Conservation (phyloP, 1,284 basidiomycete species). For the Sanghuangporus sanghuang region DNA sequence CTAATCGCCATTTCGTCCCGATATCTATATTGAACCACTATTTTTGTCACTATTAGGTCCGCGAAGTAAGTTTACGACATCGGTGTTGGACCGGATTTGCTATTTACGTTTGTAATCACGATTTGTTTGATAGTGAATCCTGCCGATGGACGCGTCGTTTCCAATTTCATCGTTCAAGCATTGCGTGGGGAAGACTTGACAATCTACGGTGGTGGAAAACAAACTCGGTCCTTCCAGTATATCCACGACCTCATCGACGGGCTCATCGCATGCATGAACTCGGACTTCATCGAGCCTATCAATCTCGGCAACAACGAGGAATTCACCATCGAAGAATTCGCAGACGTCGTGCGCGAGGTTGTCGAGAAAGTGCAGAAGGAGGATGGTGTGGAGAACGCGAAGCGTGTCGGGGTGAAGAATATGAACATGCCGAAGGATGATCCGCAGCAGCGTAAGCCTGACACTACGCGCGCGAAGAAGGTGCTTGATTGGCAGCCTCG, state of each 20-base stretch:
- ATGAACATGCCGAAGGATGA: constrained; percentile 90
- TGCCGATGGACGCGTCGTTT: constrained; percentile 93
- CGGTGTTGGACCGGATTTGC: neutral
- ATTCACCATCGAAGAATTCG: constrained; percentile 91
- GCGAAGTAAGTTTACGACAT: constrained; percentile 24
- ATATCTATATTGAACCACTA: neutral
- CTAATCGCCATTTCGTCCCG: neutral
- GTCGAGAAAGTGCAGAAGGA: constrained; percentile 87
- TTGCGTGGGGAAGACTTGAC: constrained; percentile 94
- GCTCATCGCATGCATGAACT: constrained; percentile 91
- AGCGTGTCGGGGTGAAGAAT: constrained; percentile 71
- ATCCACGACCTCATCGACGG: constrained; percentile 80
- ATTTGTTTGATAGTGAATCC: constrained; percentile 74
- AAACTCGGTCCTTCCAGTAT: constrained; percentile 97
- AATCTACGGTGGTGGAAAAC: constrained; percentile 93
- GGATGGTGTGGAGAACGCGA: constrained; percentile 56
- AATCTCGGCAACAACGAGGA: constrained; percentile 95
- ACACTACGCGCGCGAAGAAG: constrained; percentile 86
- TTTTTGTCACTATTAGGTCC: constrained; percentile 16
- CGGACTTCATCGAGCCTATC: constrained; percentile 83
- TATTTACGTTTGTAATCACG: neutral
- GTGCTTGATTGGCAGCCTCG: constrained; percentile 89
- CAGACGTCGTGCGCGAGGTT: constrained; percentile 81
- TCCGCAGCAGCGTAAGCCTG: constrained; percentile 89
- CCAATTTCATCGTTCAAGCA: constrained; percentile 97